Conservation (phyloP, 2,329 filamentous ascomycete species). For the Ilyonectria robusta region DNA sequence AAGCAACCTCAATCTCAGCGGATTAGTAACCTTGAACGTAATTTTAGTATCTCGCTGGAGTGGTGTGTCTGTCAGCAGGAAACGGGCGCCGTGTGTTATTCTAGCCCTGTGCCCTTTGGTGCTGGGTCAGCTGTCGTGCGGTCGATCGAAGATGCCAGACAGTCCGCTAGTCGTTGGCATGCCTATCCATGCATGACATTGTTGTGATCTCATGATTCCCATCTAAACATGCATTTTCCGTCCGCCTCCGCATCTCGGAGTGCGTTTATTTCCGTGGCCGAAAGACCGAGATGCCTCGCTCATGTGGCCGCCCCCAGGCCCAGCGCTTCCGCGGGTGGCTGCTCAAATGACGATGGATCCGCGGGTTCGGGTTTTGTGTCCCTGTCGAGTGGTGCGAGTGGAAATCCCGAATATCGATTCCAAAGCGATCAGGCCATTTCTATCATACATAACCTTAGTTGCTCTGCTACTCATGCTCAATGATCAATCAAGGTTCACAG, state of each 20-base stretch:
- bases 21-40: not conserved
- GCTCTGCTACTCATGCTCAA: not conserved
- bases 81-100: not conserved
- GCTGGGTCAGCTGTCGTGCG: not conserved
- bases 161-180: not conserved
- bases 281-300: not conserved
- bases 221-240: not conserved
- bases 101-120: not conserved
- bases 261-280: constrained; percentile 1
- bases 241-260: not conserved
- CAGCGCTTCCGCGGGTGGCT: not conserved
- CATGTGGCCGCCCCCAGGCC: not conserved
- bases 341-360: not conserved
- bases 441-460: not conserved
- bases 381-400: not conserved
- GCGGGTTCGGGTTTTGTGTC: not conserved
- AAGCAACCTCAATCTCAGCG: not conserved
- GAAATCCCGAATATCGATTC: not conserved
- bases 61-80: not conserved
- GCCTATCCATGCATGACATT: not conserved
- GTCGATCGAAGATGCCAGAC: not conserved
- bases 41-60: not conserved
- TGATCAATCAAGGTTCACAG: not conserved
- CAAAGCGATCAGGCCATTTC: not conserved
- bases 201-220: not conserved